Conservation (phyloP, 345 rosid species). For the Hypericum androsaemum region DNA sequence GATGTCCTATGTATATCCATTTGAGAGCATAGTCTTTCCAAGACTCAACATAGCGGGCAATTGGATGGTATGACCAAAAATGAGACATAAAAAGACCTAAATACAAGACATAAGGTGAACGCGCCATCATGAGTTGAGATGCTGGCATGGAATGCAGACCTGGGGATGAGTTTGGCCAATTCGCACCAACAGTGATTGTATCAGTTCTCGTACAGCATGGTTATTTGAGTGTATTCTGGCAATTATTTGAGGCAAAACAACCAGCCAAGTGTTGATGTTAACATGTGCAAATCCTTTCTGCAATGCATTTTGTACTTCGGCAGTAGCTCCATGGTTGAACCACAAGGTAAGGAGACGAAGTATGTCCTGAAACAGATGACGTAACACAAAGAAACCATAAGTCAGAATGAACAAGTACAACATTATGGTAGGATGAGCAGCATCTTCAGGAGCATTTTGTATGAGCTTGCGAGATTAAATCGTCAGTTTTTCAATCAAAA, state of each 20-base stretch:
- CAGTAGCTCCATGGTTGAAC: slow-evolving; percentile 96
- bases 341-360: slow-evolving; percentile 95
- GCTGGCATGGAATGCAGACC: slow-evolving; percentile 19
- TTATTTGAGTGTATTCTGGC: slow-evolving; percentile 98
- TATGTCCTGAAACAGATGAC: slow-evolving; percentile 61
- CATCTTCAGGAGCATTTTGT: no score
- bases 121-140: no score
- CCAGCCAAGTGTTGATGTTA: slow-evolving; percentile 96
- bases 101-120: no score
- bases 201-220: slow-evolving; percentile 83
- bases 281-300: slow-evolving; percentile 76
- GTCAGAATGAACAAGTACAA: neutral
- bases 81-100: no score
- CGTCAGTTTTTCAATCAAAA: no score
- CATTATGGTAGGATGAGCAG: no score
- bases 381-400: slow-evolving; percentile 7
- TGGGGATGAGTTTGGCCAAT: slow-evolving; percentile 96
- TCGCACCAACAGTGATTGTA: slow-evolving; percentile 88
- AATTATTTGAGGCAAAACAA: slow-evolving; percentile 94
- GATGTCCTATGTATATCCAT: no score
- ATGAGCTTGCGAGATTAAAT: no score
- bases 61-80: no score
- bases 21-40: no score
- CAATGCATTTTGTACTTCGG: slow-evolving; percentile 82
- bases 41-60: no score